phyloP scores from a whole-genome alignment of 495 filamentous ascomycete genomes.

The Opeltia flavorubescens region DNA sequence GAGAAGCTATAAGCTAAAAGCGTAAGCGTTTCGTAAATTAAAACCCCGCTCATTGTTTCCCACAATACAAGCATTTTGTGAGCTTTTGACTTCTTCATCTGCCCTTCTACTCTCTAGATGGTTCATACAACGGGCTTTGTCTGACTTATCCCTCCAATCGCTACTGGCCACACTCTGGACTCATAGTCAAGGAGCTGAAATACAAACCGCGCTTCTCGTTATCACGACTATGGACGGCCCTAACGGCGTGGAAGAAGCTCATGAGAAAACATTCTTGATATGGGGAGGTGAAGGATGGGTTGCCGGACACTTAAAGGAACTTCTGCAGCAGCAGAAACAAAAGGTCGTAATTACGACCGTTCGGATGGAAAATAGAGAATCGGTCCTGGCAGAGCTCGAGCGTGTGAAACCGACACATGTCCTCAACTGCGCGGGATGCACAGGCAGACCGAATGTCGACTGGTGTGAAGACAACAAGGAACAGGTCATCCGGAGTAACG shows the following conservation, averaged over 20 bases:
- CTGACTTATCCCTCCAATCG: too few species aligned
- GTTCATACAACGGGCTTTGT: too few species aligned
- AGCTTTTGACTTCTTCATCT: too few species aligned
- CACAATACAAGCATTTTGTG: too few species aligned
- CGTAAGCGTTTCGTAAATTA: too few species aligned
- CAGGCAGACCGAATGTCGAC: constrained; percentile 55
- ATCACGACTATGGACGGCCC: neutral
- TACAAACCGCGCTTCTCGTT: too few species aligned
- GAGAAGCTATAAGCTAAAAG: too few species aligned
- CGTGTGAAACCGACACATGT: constrained; percentile 47
- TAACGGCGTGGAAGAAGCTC: neutral
- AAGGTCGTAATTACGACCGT: constrained; percentile 41
- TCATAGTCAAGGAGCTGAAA: too few species aligned
- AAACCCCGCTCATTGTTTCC: too few species aligned
- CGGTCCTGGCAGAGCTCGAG: constrained; percentile 39
- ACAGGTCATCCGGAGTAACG: constrained; percentile 49
- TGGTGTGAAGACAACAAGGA: constrained; percentile 58
- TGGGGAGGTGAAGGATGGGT: constrained; percentile 52
- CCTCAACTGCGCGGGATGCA: constrained; percentile 49
- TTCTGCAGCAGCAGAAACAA: constrained; percentile 47
- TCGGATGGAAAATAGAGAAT: constrained; percentile 47
- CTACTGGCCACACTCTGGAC: too few species aligned
- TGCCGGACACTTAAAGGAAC: constrained; percentile 47
- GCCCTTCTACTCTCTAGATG: too few species aligned
- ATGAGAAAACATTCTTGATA: constrained; percentile 31